Percentiles rank a stretch among this genome's conserved stretches.
Evolutionary conservation across 208 protist species (phyloP).

Genomic region (Naegleria fowleri): DNA sequence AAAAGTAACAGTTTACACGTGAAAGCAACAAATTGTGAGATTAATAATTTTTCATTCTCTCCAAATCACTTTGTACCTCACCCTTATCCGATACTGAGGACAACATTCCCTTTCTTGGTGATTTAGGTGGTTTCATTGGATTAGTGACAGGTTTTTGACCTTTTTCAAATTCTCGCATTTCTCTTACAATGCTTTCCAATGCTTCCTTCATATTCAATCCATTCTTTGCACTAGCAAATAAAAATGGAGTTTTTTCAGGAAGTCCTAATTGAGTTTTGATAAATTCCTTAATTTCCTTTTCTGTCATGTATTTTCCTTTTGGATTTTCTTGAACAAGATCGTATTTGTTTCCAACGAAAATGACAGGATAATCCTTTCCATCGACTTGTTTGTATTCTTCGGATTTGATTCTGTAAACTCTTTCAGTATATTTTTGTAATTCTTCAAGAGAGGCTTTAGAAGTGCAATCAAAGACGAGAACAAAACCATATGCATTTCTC

Average conservation of each 20-base stretch:
- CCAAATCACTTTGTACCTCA: not conserved
- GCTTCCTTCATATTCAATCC: not conserved
- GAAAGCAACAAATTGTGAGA: too few species aligned
- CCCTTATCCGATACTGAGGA: not conserved
- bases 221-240: not conserved
- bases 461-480: constrained; percentile 56
- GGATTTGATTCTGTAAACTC: constrained; percentile 50
- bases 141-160: not conserved
- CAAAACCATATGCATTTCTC: constrained; percentile 49
- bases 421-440: constrained; percentile 41
- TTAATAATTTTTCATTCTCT: not conserved
- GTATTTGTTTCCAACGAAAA: constrained; percentile 56
- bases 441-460: constrained; percentile 49
- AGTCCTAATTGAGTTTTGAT: not conserved
- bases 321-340: constrained; percentile 48
- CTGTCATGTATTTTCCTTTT: not conserved
- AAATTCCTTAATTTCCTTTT: not conserved
- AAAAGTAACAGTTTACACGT: too few species aligned
- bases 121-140: not conserved
- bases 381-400: constrained; percentile 44
- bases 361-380: constrained; percentile 41
- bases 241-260: not conserved
- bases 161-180: not conserved
- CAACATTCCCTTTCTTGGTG: not conserved
- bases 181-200: not conserved